Percentiles rank a stretch among this genome's conserved stretches.
These are phyloP conservation scores for Tulasnella sp. DNA, from an alignment of 768 basidiomycete species.

Conservation along the genomic window DNA sequence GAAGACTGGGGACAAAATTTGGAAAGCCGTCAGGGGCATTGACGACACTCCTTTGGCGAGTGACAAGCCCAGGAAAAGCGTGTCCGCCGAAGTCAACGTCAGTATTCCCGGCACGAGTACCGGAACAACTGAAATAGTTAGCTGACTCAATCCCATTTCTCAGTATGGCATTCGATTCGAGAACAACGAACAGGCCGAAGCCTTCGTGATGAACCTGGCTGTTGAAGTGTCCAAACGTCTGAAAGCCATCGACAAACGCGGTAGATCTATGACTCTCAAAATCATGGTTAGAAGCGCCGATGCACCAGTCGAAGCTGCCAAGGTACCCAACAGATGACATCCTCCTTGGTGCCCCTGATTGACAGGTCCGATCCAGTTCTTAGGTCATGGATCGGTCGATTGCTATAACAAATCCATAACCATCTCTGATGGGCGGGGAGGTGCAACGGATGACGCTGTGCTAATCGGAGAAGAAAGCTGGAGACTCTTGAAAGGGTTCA, in stretches of 20 bases:
- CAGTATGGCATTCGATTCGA: conserved; percentile 96
- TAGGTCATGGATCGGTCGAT: conserved; percentile 85
- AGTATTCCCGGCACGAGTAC: conserved; percentile 30
- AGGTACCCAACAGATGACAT: conserved; percentile 41
- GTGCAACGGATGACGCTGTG: conserved; percentile 62
- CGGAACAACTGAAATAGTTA: neutral
- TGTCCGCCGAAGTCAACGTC: conserved; percentile 93
- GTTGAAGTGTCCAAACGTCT: conserved; percentile 68
- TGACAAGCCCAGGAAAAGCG: conserved; percentile 80
- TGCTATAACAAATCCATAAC: conserved; percentile 66
- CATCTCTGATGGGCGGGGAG: conserved; percentile 48
- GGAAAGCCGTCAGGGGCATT: conserved; percentile 73
- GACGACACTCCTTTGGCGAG: conserved; percentile 74
- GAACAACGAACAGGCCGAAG: conserved; percentile 68
- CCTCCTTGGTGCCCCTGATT: conserved; percentile 13
- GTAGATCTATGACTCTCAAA: conserved; percentile 73
- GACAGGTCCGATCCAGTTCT: conserved; percentile 46
- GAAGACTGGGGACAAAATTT: conserved; percentile 74
- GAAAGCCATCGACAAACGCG: conserved; percentile 57
- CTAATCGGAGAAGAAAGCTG: conserved; percentile 72
- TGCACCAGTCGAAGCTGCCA: conserved; percentile 84
- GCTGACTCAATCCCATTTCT: neutral
- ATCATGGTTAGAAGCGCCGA: conserved; percentile 78
- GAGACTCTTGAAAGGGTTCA: conserved; percentile 61
- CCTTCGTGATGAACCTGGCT: conserved; percentile 69